These are phyloP conservation scores for Lactarius hengduanensis DNA, from an alignment of 768 basidiomycete genomes.

Conservation along the genomic window DNA sequence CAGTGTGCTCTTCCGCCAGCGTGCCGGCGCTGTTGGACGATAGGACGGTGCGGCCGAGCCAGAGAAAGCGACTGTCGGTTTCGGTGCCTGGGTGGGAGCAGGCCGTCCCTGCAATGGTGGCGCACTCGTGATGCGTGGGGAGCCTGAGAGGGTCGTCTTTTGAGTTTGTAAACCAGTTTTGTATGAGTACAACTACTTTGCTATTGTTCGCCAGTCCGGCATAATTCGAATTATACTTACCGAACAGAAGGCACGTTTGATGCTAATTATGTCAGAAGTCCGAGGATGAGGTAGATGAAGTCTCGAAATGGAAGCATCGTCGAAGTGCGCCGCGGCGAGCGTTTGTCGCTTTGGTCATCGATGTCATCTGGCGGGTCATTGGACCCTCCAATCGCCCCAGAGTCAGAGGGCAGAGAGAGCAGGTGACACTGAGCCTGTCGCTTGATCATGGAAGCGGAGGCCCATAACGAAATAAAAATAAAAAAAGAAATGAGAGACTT, in stretches of 20 bases:
- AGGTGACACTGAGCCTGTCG: neutral
- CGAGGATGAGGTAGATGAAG: too few species aligned
- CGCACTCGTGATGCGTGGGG: neutral
- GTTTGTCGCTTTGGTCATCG: neutral
- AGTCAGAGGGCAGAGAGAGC: neutral
- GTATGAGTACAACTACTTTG: neutral
- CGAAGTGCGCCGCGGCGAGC: constrained; percentile 1
- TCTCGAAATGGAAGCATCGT: neutral
- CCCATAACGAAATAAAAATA: neutral
- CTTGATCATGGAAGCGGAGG: neutral
- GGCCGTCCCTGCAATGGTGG: neutral
- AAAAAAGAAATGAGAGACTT: neutral
- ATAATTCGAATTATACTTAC: too few species aligned
- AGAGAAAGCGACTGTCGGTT: neutral
- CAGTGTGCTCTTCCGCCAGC: neutral
- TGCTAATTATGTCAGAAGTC: neutral
- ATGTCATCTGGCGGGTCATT: neutral
- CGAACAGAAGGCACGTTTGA: too few species aligned
- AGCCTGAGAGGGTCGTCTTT: neutral
- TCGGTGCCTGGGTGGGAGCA: constrained; percentile 1
- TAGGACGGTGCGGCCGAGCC: constrained; percentile 12
- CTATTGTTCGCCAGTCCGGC: neutral
- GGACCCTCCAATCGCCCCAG: neutral
- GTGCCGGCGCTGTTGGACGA: constrained; percentile 6
- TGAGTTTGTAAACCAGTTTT: neutral